Evolutionary conservation across 805 yeast species (phyloP), one percentile per base, ranked within the genome.

Genomic region (Candida hispaniensis): DNA sequence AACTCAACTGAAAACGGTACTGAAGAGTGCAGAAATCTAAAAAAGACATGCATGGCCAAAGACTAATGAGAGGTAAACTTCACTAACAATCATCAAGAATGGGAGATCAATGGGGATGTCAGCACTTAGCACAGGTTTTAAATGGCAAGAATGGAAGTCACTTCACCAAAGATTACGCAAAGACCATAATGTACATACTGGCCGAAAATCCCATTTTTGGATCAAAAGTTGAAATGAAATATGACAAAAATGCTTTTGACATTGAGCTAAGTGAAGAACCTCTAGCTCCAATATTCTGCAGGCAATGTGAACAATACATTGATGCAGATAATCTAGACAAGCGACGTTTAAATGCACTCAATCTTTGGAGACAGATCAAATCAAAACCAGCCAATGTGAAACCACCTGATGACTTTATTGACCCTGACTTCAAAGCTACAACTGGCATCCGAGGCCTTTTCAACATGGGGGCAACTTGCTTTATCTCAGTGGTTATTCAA

Each of bases 381-480:
- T 15, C 16, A 12, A n/a, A 13, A 23, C 7, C 23, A 10, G 17
- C 26, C 11, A 25, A 21, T 23, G 14, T 9, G 21, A 28, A 16
- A 18, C 11, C n/a, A 14, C n/a, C 6, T 36, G 43, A 18, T 9
- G 6, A 26, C 6, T 5, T 13, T 18, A 16, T 7, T 16, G 11
- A 6, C 3, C 33, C 44, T 19, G 30, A 17, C 40, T 11, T 12
- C 28, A 14, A 19, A 14, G 78, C 86, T 1, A 63, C 72, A 5
- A 68, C 75, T n/a, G 97, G 96, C 0, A 60, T 91, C 13, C 69
- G 79, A 34, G 98, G 98, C 3, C 71, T 91, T 46, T 75, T 83
- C 34, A 88, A 88, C 54, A 73, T 88, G 75, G 99, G 99, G 0
- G 80, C 98, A 0, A 91, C 98, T 0, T 91, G 99, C 60, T 91